Evolutionary conservation across 2,329 filamentous ascomycete species (phyloP).

Genomic region (Amauroascus niger): DNA sequence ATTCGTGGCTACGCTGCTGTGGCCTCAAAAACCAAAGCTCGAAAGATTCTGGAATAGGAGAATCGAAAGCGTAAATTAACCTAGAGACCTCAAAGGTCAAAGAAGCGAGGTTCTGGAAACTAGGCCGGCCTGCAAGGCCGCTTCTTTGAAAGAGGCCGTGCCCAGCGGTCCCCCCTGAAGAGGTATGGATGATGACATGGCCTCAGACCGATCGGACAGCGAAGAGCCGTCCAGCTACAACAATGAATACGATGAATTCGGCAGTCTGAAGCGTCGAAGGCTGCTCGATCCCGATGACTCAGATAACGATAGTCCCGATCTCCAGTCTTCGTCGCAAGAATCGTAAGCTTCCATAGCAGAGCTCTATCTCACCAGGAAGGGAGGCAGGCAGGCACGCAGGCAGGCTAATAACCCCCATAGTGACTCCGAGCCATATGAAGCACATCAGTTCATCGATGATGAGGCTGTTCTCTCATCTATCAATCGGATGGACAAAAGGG

Average conservation of each 20-base stretch:
- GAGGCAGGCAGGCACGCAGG: background rate
- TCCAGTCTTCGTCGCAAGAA: conserved; percentile 7
- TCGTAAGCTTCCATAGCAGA: conserved; percentile 7
- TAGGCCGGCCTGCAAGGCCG: too few relatives aligned
- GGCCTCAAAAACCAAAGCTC: too few relatives aligned
- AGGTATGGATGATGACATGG: conserved; percentile 5
- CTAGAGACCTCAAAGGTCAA: too few relatives aligned
- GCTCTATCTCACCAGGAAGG: too few relatives aligned
- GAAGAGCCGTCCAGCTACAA: background rate
- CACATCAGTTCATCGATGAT: conserved; percentile 12
- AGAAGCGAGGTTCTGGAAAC: too few relatives aligned
- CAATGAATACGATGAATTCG: conserved; percentile 9
- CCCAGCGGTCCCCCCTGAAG: too few relatives aligned
- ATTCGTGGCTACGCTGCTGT: too few relatives aligned
- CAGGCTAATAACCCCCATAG: background rate
- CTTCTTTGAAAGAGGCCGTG: too few relatives aligned
- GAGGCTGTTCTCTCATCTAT: conserved; percentile 13
- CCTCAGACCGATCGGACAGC: conserved; percentile 9
- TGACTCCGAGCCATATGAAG: conserved; percentile 10
- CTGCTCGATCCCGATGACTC: background rate
- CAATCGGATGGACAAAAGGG: conserved; percentile 15
- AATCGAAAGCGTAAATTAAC: too few relatives aligned
- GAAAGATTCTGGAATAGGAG: too few relatives aligned
- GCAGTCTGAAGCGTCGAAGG: background rate
- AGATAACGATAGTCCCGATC: conserved; percentile 1